Evolutionary conservation across 2,329 filamentous ascomycete species (phyloP), one percentile per base, ranked within the genome.

Genomic region (Exophiala sp.): DNA sequence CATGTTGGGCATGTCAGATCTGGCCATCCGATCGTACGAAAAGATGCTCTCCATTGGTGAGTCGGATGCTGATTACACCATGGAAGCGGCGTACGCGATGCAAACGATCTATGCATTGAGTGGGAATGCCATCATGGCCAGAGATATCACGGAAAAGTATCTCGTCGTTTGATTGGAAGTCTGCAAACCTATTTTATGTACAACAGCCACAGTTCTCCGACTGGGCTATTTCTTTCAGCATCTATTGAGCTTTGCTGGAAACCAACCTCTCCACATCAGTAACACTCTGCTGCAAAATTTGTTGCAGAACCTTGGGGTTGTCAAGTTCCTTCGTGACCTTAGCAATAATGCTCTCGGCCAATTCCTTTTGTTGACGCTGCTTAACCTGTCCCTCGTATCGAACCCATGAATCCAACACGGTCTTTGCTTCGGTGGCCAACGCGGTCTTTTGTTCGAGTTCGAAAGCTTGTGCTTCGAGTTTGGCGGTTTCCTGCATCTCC

Each of bases 291-390:
- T 94, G 88, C 66, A 99, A 85, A 69, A 99, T 96, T 80, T 96
- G 91, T 82, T 96, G 90, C 68, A 99, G 86, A 64, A 87, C 83
- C 85, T 91, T 97, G 74, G 95, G 94, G 83, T 88, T 96, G 83
- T 96, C 89, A 55, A 99, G 85, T 83, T 97, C 92, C 85, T 97
- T 97, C 77, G 89, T 87, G 72, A 97, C 94, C 85, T 96, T 99
- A 81, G 88, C 85, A 69, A 99, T 97, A 75, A 99, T 81, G 74
- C 79, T 84, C 72, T 95, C 86, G 62, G 94, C 90, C 64, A 99
- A 85, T 83, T 99, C 94, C 77, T 83, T 87, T 84, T 99, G 94
- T 82, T 99, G 91, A 74, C 94, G 88, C 81, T 92, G 88, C 88
- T 97, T 99, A 71, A 99, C 91, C 82, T 97, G 94, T 68, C 88